phyloP scores from a whole-genome alignment of 495 filamentous ascomycete species.

The Penicillium malachiteum region DNA sequence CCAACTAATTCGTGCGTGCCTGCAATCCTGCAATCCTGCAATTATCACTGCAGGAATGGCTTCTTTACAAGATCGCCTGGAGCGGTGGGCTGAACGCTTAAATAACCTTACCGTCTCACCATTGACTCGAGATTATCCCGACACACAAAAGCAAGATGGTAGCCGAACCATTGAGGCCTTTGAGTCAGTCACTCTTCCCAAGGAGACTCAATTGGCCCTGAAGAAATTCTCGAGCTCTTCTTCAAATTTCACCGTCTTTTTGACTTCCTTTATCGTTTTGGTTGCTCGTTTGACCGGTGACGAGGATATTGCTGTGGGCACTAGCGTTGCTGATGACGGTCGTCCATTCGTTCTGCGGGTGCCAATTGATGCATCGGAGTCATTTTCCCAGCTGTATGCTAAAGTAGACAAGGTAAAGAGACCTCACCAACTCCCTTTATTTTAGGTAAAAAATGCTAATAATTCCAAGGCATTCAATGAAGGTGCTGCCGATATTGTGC shows the following conservation, averaged over 20 bases:
- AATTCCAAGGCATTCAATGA: conserved; percentile 36
- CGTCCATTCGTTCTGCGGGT: conserved; percentile 51
- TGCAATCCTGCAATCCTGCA: conserved; percentile 14
- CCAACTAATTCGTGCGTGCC: no score
- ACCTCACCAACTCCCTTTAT: background rate
- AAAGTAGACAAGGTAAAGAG: conserved; percentile 46
- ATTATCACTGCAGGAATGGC: conserved; percentile 39
- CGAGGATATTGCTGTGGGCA: conserved; percentile 52
- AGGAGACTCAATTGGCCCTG: conserved; percentile 36
- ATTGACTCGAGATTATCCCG: conserved; percentile 51
- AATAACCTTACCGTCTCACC: conserved; percentile 50
- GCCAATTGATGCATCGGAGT: conserved; percentile 37
- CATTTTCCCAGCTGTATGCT: conserved; percentile 42
- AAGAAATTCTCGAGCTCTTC: conserved; percentile 42
- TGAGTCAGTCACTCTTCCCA: conserved; percentile 42
- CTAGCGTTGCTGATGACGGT: conserved; percentile 42
- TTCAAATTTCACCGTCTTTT: conserved; percentile 45
- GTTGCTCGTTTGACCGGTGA: conserved; percentile 54
- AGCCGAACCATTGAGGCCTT: conserved; percentile 50
- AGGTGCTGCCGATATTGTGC: conserved; percentile 47
- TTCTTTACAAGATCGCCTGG: conserved; percentile 44
- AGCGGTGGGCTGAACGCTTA: conserved; percentile 48
- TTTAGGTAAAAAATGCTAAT: background rate
- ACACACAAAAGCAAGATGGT: conserved; percentile 36
- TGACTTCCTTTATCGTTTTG: conserved; percentile 48